Percentiles rank a stretch among this genome's conserved stretches.
These are phyloP conservation scores for Fomitopsis betulina DNA, from an alignment of 1,284 basidiomycete species.

Conservation along the genomic window DNA sequence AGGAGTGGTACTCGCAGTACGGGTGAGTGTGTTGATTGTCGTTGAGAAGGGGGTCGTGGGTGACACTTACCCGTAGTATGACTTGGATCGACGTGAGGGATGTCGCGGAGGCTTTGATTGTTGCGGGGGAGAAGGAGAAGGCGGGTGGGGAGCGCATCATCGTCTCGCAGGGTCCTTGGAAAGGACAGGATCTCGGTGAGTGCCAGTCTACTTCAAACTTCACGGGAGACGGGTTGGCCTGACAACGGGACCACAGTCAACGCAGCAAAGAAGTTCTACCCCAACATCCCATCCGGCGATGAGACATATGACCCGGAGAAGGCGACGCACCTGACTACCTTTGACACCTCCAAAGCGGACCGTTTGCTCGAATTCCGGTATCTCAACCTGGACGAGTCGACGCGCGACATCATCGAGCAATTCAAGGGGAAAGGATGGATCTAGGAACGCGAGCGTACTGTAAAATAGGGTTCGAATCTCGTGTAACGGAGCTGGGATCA, in stretches of 20 bases:
- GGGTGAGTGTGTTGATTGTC: conserved; percentile 13
- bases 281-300: conserved; percentile 19
- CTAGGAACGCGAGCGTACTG: background rate
- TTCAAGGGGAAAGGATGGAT: conserved; percentile 27
- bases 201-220: background rate
- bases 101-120: conserved; percentile 52
- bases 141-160: conserved; percentile 62
- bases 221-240: background rate
- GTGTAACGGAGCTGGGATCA: no score
- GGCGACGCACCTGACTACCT: conserved; percentile 27
- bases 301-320: conserved; percentile 18
- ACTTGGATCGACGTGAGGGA: conserved; percentile 60
- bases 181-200: conserved; percentile 30
- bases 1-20: conserved; percentile 5
- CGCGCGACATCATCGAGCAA: conserved; percentile 37
- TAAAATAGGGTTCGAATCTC: no score
- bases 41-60: background rate
- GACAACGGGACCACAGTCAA: conserved; percentile 1
- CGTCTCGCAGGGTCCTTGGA: conserved; percentile 30
- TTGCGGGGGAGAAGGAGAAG: conserved; percentile 47
- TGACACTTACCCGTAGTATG: conserved; percentile 4
- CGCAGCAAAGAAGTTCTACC: conserved; percentile 10
- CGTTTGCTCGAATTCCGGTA: conserved; percentile 43
- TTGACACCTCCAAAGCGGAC: conserved; percentile 34
- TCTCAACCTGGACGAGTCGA: conserved; percentile 36